Evolutionary conservation across 495 filamentous ascomycete species (phyloP).

Genomic region (Aspergillus bertholletiae): DNA sequence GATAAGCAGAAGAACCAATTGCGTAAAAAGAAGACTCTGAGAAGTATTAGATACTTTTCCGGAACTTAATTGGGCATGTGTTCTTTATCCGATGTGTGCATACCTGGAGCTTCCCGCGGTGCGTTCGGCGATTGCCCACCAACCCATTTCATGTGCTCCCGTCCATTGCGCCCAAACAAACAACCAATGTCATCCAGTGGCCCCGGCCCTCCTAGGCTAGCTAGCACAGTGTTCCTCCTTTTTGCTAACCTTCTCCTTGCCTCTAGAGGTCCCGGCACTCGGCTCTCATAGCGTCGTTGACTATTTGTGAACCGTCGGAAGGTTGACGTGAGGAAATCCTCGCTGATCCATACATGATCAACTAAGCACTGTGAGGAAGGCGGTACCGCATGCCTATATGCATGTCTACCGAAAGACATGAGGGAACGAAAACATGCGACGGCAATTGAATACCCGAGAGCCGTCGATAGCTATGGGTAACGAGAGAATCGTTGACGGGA

Average conservation of each 20-base stretch:
- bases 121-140: conserved; percentile 27
- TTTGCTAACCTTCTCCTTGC: conserved; percentile 51
- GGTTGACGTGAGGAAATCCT: conserved; percentile 48
- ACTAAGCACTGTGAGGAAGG: conserved; percentile 21
- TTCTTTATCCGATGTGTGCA: not conserved
- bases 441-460: conserved; percentile 20
- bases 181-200: conserved; percentile 34
- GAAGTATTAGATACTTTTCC: conserved; percentile 5
- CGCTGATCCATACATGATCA: conserved; percentile 53
- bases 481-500: not conserved
- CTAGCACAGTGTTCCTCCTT: conserved; percentile 47
- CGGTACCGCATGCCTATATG: conserved; percentile 38
- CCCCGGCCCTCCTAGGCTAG: conserved; percentile 26
- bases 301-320: conserved; percentile 46
- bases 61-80: not conserved
- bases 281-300: conserved; percentile 47
- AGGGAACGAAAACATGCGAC: conserved; percentile 20
- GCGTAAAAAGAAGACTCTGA: conserved; percentile 4
- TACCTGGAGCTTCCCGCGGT: conserved; percentile 24
- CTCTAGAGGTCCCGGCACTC: conserved; percentile 57
- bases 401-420: conserved; percentile 46
- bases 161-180: conserved; percentile 44
- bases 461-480: conserved; percentile 6
- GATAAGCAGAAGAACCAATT: conserved; percentile 6
- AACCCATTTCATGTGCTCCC: conserved; percentile 43